Conservation (phyloP, 495 filamentous ascomycete species). For the Delitschia confertaspora region DNA sequence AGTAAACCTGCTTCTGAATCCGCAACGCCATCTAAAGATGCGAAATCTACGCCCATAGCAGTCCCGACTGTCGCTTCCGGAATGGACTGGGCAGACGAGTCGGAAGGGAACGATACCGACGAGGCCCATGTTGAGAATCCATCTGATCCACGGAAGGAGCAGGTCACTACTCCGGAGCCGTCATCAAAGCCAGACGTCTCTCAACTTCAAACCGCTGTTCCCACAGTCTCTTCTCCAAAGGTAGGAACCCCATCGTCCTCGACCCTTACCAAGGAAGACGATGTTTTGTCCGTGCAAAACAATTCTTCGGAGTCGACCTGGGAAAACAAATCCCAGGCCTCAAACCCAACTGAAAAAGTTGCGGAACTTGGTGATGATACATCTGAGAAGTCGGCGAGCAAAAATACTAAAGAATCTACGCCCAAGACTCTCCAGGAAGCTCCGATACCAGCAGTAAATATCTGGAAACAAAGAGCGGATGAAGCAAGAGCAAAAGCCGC, state of each 20-base stretch:
- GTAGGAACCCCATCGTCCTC: constrained; percentile 57
- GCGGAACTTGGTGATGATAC: constrained; percentile 19
- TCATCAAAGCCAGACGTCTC: no score
- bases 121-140: constrained; percentile 9
- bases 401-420: constrained; percentile 39
- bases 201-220: constrained; percentile 36
- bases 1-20: constrained; percentile 35
- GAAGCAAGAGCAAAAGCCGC: constrained; percentile 54
- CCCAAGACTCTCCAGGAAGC: constrained; percentile 67
- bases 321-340: constrained; percentile 58
- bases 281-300: constrained; percentile 56
- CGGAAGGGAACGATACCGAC: constrained; percentile 23
- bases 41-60: constrained; percentile 7
- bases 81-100: constrained; percentile 35
- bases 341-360: constrained; percentile 36
- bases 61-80: constrained; percentile 13
- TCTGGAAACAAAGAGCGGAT: constrained; percentile 72
- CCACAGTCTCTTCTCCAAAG: constrained; percentile 59
- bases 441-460: constrained; percentile 69
- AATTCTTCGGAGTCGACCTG: constrained; percentile 54
- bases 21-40: constrained; percentile 28
- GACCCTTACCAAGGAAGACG: constrained; percentile 60
- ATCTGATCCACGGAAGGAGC: constrained; percentile 12
- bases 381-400: constrained; percentile 38
- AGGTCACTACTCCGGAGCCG: not conserved